These are phyloP conservation scores for Naematelia aurantialba DNA, from an alignment of 768 basidiomycete species.

Conservation along the genomic window DNA sequence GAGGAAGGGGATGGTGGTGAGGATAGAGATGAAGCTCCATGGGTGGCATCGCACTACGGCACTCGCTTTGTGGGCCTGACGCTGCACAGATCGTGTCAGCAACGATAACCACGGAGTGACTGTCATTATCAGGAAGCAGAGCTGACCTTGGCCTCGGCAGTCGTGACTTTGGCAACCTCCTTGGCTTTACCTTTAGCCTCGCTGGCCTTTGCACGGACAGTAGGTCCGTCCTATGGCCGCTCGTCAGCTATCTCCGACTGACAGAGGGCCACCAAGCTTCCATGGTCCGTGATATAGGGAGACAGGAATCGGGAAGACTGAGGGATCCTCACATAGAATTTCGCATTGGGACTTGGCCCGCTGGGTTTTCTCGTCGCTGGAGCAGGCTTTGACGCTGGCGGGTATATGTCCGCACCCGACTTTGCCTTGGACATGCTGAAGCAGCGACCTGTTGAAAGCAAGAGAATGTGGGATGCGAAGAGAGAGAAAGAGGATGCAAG, in stretches of 20 bases:
- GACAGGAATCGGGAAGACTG: no score
- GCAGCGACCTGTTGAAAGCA: background rate
- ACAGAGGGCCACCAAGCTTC: no score
- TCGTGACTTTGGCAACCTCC: conserved; percentile 18
- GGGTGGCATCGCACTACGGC: conserved; percentile 33
- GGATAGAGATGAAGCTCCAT: conserved; percentile 30
- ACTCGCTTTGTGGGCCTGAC: conserved; percentile 21
- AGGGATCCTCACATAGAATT: conserved; percentile 45
- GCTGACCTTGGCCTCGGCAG: conserved; percentile 33
- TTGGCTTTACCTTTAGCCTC: conserved; percentile 26
- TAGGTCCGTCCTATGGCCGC: conserved; percentile 36
- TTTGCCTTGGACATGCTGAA: background rate
- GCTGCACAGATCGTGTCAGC: conserved; percentile 14
- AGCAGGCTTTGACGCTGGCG: background rate
- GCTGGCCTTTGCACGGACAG: conserved; percentile 20
- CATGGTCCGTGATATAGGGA: no score
- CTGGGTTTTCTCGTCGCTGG: background rate
- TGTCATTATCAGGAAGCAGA: background rate
- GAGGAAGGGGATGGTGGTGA: conserved; percentile 40
- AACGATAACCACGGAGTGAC: background rate
- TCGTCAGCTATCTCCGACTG: background rate
- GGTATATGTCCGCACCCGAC: background rate
- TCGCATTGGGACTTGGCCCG: conserved; percentile 4
- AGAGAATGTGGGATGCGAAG: background rate
- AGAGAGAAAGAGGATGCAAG: background rate